Percentiles rank a stretch among this genome's conserved stretches.
Conservation (phyloP, 352 stramenopile species). For the Paralagenidium karlingii region DNA sequence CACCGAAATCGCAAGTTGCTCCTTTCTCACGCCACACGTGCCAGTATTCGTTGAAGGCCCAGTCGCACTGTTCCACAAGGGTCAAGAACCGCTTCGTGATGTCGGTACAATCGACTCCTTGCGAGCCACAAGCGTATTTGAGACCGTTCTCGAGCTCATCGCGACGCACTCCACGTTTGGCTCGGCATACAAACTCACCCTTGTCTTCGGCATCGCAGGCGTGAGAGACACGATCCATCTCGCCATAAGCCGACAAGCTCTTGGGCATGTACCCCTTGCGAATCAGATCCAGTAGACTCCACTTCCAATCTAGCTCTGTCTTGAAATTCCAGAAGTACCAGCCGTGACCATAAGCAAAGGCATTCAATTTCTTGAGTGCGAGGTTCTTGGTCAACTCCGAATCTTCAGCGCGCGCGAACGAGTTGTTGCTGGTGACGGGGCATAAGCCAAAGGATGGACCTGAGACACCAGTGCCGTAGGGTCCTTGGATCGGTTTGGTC, state of each 20-base stretch:
- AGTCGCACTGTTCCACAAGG: constrained; percentile 51
- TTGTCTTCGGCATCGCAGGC: constrained; percentile 59
- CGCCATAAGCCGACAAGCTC: constrained; percentile 49
- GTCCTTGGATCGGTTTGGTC: constrained; percentile 76
- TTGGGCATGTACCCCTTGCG: constrained; percentile 52
- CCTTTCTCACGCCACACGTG: constrained; percentile 41
- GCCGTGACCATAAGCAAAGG: constrained; percentile 85
- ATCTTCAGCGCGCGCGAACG: constrained; percentile 75
- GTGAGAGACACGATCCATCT: constrained; percentile 38
- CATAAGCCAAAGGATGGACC: constrained; percentile 83
- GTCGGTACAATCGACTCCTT: constrained; percentile 33
- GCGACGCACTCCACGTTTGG: constrained; percentile 47
- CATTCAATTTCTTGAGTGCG: constrained; percentile 87
- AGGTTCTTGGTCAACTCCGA: constrained; percentile 67
- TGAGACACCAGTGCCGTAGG: constrained; percentile 70
- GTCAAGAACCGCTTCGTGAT: constrained; percentile 29
- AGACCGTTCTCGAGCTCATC: constrained; percentile 42
- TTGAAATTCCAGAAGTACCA: constrained; percentile 96
- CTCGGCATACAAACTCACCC: constrained; percentile 49
- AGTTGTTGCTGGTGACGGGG: constrained; percentile 72
- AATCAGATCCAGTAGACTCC: constrained; percentile 77
- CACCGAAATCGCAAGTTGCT: constrained; percentile 64
- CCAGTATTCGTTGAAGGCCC: constrained; percentile 66
- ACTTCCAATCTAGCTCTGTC: constrained; percentile 85
- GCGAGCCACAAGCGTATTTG: constrained; percentile 36